Base-by-base conservation (phyloP, 257 asterid genomes). In the Ligustrum vulgare region DNA sequence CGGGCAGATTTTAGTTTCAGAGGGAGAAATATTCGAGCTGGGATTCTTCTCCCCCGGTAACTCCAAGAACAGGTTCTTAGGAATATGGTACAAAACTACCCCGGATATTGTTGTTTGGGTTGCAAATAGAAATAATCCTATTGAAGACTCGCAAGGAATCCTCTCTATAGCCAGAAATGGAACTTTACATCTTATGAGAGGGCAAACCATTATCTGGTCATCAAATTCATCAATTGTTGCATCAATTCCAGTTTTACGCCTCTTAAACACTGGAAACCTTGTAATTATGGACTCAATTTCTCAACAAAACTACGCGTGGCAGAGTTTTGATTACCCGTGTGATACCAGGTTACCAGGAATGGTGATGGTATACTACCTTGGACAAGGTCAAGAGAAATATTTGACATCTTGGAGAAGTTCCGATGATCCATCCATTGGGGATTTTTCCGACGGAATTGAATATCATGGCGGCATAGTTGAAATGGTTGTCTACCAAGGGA, bases 371-470 rank as follows among this genome's bases (percentile, higher is more conserved):
- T 51, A 56, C 22, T 76, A 74, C 16, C 1, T 0, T 6, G 82
- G 71, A 11, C 16, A 70, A 13, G 80, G 80, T 18, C 6, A 34
- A 11, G 68, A 64, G 15, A 80, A 20, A 36, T 56, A 80, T 5
- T n/a, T 85, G 37, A 82, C 81, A 2, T 84, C 90, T 2, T 86
- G 90, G 90, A 84, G 35, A 77, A 75, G 37, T 3, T 15, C 13
- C 16, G 82, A 84, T 3, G 87, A 86, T 47, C 91, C 91, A 18
- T 83, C 91, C 3, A 69, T 75, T 0, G 86, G 87, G 13, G 86
- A 82, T 3, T 84, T 31, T 31, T 22, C 72, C 3, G 13, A 0
- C 32, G 67, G 36, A 41, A 80, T 85, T 6, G 81, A 78, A 4
- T 79, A 72, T 71, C 3, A 60, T 71, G 85, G 81, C 18, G 47